Evolutionary conservation across 352 stramenopile genomes (phyloP).

Genomic region (Phytophthora podocarpi): DNA sequence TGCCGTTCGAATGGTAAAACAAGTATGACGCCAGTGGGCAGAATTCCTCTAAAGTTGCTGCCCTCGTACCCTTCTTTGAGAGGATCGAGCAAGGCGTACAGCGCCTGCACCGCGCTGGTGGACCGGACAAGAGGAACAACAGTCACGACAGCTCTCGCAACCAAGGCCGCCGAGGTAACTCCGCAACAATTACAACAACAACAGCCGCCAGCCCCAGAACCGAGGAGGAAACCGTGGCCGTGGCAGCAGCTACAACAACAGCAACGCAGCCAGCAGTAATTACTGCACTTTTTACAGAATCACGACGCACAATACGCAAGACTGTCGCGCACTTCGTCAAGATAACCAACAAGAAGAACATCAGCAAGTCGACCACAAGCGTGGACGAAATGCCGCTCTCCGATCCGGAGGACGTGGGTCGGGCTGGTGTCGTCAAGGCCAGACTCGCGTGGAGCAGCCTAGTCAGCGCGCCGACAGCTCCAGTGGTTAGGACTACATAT

Average conservation of each 20-base stretch:
- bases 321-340: neutral
- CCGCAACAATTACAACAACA: neutral
- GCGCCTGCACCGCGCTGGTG: neutral
- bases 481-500: conserved; percentile 12
- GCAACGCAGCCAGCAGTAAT: neutral
- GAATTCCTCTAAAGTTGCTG: neutral
- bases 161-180: neutral
- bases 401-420: neutral
- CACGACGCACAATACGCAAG: conserved; percentile 6
- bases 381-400: neutral
- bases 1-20: conserved; percentile 13
- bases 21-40: conserved; percentile 15
- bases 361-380: neutral
- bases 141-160: neutral
- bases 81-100: conserved; percentile 5
- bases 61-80: conserved; percentile 4
- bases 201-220: neutral
- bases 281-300: conserved; percentile 13
- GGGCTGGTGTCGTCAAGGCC: too few species aligned
- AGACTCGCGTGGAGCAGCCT: conserved; percentile 4
- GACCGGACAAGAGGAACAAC: neutral
- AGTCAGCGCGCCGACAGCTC: neutral
- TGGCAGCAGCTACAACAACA: neutral
- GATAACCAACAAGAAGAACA: conserved; percentile 5
- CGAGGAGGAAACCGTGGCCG: neutral